A percentile compares a stretch with the other conserved stretches of the same genome.
Evolutionary conservation across 208 protist genomes (phyloP).

Genomic region (Crithidia brevicula): DNA sequence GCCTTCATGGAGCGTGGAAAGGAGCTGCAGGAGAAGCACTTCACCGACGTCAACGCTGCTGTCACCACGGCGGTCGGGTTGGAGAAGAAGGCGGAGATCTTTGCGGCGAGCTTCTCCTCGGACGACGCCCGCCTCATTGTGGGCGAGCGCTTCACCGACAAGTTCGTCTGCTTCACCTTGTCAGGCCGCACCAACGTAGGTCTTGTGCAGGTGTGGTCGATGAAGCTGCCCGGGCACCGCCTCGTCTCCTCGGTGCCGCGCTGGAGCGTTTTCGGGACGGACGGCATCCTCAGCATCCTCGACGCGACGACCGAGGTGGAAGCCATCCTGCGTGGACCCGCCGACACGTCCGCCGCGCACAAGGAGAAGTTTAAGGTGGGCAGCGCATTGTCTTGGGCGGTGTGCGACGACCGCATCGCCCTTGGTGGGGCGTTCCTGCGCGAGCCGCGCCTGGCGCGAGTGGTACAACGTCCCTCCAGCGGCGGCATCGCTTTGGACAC

Average conservation of each 20-base stretch:
- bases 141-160: conserved; percentile 71
- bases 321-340: conserved; percentile 42
- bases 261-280: conserved; percentile 46
- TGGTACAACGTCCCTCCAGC: conserved; percentile 31
- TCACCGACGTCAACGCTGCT: conserved; percentile 43
- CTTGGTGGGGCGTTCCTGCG: conserved; percentile 79
- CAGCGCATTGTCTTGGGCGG: conserved; percentile 67
- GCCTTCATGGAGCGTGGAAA: conserved; percentile 60
- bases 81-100: conserved; percentile 60
- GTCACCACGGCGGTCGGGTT: conserved; percentile 40
- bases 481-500: conserved; percentile 22
- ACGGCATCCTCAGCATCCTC: conserved; percentile 55
- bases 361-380: conserved; percentile 83
- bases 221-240: conserved; percentile 67
- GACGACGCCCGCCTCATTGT: conserved; percentile 60
- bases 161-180: conserved; percentile 61
- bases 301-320: conserved; percentile 70
- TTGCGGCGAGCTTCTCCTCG: conserved; percentile 53
- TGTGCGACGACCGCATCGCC: conserved; percentile 43
- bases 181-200: conserved; percentile 38
- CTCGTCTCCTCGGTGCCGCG: conserved; percentile 69
- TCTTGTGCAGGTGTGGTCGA: conserved; percentile 40
- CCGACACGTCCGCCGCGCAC: conserved; percentile 27
- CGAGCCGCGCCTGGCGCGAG: conserved; percentile 58
- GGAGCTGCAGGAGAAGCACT: conserved; percentile 59